These are phyloP conservation scores for Peribolospora baueri DNA, from an alignment of 768 basidiomycete genomes.

Conservation along the genomic window DNA sequence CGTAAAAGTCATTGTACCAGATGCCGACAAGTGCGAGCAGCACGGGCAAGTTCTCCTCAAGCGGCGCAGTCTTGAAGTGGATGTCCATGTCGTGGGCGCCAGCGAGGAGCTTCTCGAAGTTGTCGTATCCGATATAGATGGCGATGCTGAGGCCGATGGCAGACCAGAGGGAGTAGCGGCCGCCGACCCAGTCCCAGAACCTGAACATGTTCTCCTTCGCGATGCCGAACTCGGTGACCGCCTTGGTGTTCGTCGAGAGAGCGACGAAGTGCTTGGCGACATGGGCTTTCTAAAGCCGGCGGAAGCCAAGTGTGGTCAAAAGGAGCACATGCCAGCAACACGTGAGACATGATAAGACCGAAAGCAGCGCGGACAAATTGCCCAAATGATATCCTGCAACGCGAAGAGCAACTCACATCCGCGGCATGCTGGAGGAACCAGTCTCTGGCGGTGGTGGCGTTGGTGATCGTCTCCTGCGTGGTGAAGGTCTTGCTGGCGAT, in stretches of 20 bases:
- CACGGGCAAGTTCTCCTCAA: conserved; percentile 80
- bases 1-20: conserved; percentile 99
- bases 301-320: too few relatives aligned
- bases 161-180: conserved; percentile 93
- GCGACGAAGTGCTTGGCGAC: conserved; percentile 99
- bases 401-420: conserved; percentile 26
- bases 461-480: conserved; percentile 98
- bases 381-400: too few relatives aligned
- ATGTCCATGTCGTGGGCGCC: conserved; percentile 96
- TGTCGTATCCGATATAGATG: conserved; percentile 73
- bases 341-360: too few relatives aligned
- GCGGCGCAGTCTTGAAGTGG: conserved; percentile 70
- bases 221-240: conserved; percentile 84
- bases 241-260: conserved; percentile 82
- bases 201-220: conserved; percentile 85
- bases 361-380: too few relatives aligned
- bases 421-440: conserved; percentile 77
- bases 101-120: conserved; percentile 66
- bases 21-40: conserved; percentile 68
- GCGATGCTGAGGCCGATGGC: conserved; percentile 92
- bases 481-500: conserved; percentile 99
- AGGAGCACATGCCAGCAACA: too few relatives aligned
- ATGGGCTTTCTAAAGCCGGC: conserved; percentile 33
- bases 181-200: conserved; percentile 99
- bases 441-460: conserved; percentile 71